phyloP scores from a whole-genome alignment of 2,329 filamentous ascomycete species.

The Aspergillus ochraceus region DNA sequence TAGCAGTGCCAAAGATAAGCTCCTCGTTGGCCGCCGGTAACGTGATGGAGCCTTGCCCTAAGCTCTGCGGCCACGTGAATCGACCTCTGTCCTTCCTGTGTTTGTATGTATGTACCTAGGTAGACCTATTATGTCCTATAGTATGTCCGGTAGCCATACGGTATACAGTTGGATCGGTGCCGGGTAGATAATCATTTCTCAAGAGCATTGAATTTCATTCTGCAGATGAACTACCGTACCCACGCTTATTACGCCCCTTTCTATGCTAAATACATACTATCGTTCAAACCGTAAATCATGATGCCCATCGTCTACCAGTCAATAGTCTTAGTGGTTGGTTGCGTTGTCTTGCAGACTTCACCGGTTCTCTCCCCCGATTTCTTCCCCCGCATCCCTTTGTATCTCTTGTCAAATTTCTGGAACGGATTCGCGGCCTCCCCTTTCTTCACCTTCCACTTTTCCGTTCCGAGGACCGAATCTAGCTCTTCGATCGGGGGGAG shows the following conservation, averaged over 20 bases:
- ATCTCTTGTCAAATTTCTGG: constrained; percentile 56
- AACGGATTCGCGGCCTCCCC: constrained; percentile 63
- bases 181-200: not conserved
- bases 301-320: constrained; percentile 30
- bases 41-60: constrained; percentile 6
- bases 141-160: too few relatives aligned
- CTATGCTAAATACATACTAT: not conserved
- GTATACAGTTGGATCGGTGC: too few relatives aligned
- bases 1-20: not conserved
- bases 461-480: constrained; percentile 74
- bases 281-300: not conserved
- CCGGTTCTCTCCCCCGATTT: constrained; percentile 39
- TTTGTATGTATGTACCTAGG: too few relatives aligned
- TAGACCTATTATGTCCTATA: too few relatives aligned
- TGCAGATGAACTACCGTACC: not conserved
- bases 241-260: not conserved
- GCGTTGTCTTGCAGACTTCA: constrained; percentile 11
- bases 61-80: not conserved
- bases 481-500: constrained; percentile 79
- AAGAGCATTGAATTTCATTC: not conserved
- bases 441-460: constrained; percentile 75
- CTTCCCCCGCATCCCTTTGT: constrained; percentile 56
- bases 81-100: not conserved
- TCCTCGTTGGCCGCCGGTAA: not conserved
- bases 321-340: constrained; percentile 28